These are phyloP conservation scores for Actinomucor elegans DNA, from an alignment of 371 early-diverging fungal genomes.

Conservation along the genomic window DNA sequence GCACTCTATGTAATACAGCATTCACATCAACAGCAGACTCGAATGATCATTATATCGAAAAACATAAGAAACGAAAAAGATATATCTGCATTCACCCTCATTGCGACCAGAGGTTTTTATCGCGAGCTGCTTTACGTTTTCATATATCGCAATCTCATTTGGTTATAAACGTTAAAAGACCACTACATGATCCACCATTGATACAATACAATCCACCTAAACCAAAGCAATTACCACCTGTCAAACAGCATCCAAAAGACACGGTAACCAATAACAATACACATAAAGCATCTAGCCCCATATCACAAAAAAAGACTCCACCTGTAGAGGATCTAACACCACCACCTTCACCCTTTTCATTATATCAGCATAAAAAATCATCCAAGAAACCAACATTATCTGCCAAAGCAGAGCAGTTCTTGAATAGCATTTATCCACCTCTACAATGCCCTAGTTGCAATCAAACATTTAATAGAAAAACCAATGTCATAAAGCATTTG, in stretches of 20 bases:
- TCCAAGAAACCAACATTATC: slow-evolving; percentile 34
- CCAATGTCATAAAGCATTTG: slow-evolving; percentile 49
- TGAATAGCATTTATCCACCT: slow-evolving; percentile 40
- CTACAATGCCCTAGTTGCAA: slow-evolving; percentile 46
- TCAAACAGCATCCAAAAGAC: background rate
- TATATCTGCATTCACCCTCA: slow-evolving; percentile 36
- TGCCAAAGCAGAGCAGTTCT: slow-evolving; percentile 20
- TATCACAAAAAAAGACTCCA: background rate
- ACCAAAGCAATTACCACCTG: background rate
- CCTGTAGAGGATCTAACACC: slow-evolving; percentile 10
- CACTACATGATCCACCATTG: slow-evolving; percentile 9
- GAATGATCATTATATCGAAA: slow-evolving; percentile 15
- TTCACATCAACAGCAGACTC: slow-evolving; percentile 18
- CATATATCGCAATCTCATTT: slow-evolving; percentile 30
- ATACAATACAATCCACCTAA: background rate
- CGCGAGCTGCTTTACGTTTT: slow-evolving; percentile 29
- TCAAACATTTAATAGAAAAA: slow-evolving; percentile 39
- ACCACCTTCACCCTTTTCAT: slow-evolving; percentile 21
- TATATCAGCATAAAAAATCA: slow-evolving; percentile 21
- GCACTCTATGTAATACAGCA: slow-evolving; percentile 22
- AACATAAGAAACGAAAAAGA: slow-evolving; percentile 19
- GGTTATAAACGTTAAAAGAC: slow-evolving; percentile 6
- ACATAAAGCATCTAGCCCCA: too few relatives aligned
- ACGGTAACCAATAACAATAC: background rate
- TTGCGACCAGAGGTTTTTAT: slow-evolving; percentile 21